Evolutionary conservation across 75 land plant genomes (phyloP), one percentile per base, ranked within the genome.

Genomic region (Selaginella moellendorffii): DNA sequence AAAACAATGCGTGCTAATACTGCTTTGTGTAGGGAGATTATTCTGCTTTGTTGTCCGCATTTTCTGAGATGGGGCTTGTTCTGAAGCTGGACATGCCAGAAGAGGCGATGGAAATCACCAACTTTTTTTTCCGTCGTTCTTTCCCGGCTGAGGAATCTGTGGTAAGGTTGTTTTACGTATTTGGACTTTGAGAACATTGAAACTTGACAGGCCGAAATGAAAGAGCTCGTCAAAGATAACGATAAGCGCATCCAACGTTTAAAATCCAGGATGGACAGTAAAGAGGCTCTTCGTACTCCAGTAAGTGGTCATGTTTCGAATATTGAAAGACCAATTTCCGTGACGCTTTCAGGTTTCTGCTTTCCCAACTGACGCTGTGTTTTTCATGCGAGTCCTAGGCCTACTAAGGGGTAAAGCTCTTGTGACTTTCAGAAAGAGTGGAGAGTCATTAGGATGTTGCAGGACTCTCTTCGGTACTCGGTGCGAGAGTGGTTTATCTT

Each of bases 41-140:
- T 70, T 85, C 81, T 24, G 88, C 95, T n/a, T 71, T 91, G 28
- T 65, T 91, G 66, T 88, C 97, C 59, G 74, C 97, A 0, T 88
- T 91, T 63, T 52, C 86, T 12, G 95, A 92, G 68, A 81, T 92
- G 82, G 97, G 97, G 28, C 80, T 92, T 65, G 82, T 69, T 69
- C 74, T 92, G 61, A 88, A 87, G 0, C 31, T 92, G 46, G 97
- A 92, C 51, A 74, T 88, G 79, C 97, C 97, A 52, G 95, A 88
- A 27, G 90, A 88, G 63, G 86, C 81, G 23, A 85, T 92, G 93
- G 72, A 76, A 42, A 65, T 83, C 27, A 69, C 79, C 26, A 88
- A 66, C 71, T 66, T 78, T 26, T 78, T 92, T 54, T 92, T 92
- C 56, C 84, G 97, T 20, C 66, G 68, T 54, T 75, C 97, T 19